These are phyloP conservation scores for Gonapodya prolifera DNA, from an alignment of 192 early-diverging fungal genomes.

Conservation along the genomic window DNA sequence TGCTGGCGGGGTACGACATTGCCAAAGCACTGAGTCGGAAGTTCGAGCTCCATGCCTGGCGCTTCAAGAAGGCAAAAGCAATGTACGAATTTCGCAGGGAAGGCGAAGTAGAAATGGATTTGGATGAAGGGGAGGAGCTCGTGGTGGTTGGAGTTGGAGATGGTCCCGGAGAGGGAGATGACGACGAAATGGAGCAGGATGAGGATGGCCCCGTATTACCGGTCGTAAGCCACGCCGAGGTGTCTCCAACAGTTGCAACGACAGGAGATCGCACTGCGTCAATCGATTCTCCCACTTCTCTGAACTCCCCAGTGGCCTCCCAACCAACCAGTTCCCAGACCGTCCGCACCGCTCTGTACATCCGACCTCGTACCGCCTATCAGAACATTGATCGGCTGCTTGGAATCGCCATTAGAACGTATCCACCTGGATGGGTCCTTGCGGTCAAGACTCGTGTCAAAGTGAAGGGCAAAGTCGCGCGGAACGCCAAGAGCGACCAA, in stretches of 20 bases:
- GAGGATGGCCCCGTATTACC: background rate
- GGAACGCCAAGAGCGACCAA: background rate
- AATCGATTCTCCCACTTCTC: background rate
- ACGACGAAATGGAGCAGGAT: background rate
- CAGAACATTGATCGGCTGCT: background rate
- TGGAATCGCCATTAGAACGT: background rate
- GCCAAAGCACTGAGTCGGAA: background rate
- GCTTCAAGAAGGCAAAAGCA: background rate
- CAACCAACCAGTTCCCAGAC: background rate
- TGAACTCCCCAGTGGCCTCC: no score
- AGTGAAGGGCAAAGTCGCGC: background rate
- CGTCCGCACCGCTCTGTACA: background rate
- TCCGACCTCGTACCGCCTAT: background rate
- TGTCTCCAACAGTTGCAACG: background rate
- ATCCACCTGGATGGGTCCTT: background rate
- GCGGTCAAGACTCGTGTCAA: background rate
- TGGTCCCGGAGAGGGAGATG: background rate
- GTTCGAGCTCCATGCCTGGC: background rate
- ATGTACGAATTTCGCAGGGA: conserved; percentile 1
- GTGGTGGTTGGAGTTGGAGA: background rate
- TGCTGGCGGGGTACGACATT: background rate
- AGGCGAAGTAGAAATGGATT: background rate
- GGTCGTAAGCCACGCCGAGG: background rate
- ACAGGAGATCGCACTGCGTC: background rate
- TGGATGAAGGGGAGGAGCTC: background rate